phyloP scores from a whole-genome alignment of 1,284 basidiomycete species.

The Paramarasmius palmivorus region DNA sequence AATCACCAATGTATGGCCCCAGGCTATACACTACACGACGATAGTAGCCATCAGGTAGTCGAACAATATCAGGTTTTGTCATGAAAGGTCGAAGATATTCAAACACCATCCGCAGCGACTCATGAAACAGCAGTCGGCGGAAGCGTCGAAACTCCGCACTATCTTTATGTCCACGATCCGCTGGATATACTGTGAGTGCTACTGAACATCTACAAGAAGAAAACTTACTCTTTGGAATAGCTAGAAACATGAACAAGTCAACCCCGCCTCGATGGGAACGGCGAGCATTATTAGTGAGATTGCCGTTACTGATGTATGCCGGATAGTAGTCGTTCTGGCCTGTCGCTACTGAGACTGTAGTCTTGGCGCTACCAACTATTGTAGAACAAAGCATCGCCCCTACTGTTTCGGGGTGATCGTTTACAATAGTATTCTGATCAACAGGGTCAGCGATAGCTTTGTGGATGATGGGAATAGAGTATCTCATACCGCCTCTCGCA shows the following conservation, averaged over 20 bases:
- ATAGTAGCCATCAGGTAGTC: conserved; percentile 27
- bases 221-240: neutral
- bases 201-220: neutral
- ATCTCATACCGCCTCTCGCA: conserved; percentile 18
- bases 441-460: neutral
- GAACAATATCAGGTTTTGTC: conserved; percentile 21
- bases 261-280: neutral
- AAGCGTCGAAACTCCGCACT: conserved; percentile 23
- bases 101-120: conserved; percentile 23
- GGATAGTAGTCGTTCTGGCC: conserved; percentile 1
- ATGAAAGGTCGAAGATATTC: conserved; percentile 19
- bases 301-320: neutral
- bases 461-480: neutral
- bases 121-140: conserved; percentile 27
- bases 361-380: neutral
- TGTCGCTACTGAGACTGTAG: neutral
- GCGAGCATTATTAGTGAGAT: neutral
- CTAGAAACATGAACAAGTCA: neutral
- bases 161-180: conserved; percentile 4
- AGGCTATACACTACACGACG: conserved; percentile 25
- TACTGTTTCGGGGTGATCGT: neutral
- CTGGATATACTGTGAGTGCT: neutral
- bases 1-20: conserved; percentile 35
- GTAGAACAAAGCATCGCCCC: neutral
- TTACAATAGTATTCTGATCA: neutral